Percentiles rank a stretch among this genome's conserved stretches.
Evolutionary conservation across 352 stramenopile species (phyloP).

Genomic region (Phytophthora rubi): DNA sequence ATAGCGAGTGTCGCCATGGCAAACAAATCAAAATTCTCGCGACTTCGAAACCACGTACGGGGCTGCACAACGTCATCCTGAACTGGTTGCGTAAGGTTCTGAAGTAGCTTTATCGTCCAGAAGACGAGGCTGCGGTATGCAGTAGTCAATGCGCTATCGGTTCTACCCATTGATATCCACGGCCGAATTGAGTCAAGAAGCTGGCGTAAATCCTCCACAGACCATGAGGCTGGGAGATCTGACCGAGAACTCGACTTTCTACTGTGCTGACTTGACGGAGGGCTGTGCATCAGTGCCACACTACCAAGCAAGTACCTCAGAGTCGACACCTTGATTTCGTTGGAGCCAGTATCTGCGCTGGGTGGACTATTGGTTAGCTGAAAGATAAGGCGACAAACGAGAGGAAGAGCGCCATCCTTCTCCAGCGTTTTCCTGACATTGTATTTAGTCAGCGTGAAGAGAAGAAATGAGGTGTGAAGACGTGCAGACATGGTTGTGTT

Average conservation of each 20-base stretch:
- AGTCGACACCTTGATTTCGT: constrained; percentile 19
- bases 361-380: constrained; percentile 10
- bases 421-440: constrained; percentile 38
- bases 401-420: constrained; percentile 11
- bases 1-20: constrained; percentile 10
- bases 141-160: background rate
- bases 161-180: constrained; percentile 10
- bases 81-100: constrained; percentile 33
- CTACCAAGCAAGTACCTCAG: constrained; percentile 38
- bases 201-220: constrained; percentile 12
- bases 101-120: constrained; percentile 46
- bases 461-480: constrained; percentile 30
- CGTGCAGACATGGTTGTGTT: background rate
- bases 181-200: constrained; percentile 21
- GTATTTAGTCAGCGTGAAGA: constrained; percentile 45
- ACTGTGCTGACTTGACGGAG: background rate
- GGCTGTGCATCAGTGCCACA: constrained; percentile 34
- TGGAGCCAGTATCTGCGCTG: background rate
- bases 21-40: constrained; percentile 30
- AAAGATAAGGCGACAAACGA: constrained; percentile 13
- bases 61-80: constrained; percentile 4
- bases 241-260: constrained; percentile 8
- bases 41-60: constrained; percentile 22
- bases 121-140: constrained; percentile 18
- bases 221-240: constrained; percentile 20